Evolutionary conservation across 768 basidiomycete species (phyloP).

Genomic region (Mrakia frigida): DNA sequence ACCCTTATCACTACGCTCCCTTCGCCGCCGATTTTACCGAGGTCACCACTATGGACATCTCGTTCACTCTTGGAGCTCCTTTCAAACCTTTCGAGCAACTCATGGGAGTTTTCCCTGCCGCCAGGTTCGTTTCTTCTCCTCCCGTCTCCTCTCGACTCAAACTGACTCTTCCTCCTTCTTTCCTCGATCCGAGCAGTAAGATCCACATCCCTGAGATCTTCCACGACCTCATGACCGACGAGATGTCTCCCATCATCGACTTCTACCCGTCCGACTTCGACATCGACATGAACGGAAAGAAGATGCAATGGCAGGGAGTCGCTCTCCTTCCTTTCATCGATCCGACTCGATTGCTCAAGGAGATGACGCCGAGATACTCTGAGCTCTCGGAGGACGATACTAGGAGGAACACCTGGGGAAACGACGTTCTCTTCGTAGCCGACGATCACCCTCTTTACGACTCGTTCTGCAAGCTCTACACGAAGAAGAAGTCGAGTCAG

Average conservation of each 20-base stretch:
- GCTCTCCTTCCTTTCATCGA: constrained; percentile 96
- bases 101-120: constrained; percentile 96
- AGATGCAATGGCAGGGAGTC: constrained; percentile 99
- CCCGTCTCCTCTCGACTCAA: constrained; percentile 3
- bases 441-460: constrained; percentile 82
- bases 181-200: constrained; percentile 54
- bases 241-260: constrained; percentile 86
- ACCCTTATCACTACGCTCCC: constrained; percentile 96
- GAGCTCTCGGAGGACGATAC: constrained; percentile 72
- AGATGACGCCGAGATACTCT: constrained; percentile 60
- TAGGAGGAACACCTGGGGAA: constrained; percentile 78
- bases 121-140: constrained; percentile 55
- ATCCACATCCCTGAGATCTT: constrained; percentile 80
- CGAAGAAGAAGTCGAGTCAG: constrained; percentile 79
- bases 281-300: constrained; percentile 99
- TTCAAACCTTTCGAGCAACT: constrained; percentile 97
- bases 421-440: constrained; percentile 72
- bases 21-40: constrained; percentile 89
- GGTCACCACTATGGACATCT: constrained; percentile 68
- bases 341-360: constrained; percentile 68
- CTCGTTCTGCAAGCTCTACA: constrained; percentile 80
- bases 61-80: constrained; percentile 72
- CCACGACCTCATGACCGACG: constrained; percentile 78
- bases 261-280: constrained; percentile 90
- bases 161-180: not conserved